Base-by-base conservation (phyloP, 2,329 filamentous ascomycete genomes). In the Bimuria novae-zelandiae region DNA sequence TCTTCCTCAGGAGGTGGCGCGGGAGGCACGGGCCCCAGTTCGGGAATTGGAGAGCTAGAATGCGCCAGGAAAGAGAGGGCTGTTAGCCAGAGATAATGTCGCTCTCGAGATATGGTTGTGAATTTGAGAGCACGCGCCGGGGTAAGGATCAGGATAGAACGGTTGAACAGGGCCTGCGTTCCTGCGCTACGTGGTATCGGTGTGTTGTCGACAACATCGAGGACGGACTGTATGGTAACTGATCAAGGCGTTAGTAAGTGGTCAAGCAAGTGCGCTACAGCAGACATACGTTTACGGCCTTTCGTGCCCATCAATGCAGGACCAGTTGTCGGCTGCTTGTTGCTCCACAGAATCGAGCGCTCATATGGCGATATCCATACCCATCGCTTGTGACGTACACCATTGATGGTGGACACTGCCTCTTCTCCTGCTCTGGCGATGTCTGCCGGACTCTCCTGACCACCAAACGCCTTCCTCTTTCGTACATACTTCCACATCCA, bases 331-430 rank as follows among this genome's bases (percentile, higher is more conserved):
- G 94, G 94, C 75, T 99, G 94, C 80, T 96, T 97, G 80, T 89
- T 96, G 75, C 93, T 97, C 94, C 94, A 99, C 74, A 99, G 90
- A 55, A 99, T 93, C 11, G 93, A 89, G 57, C 92, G 84, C 75
- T 99, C 94, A 69, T 99, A 97, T 2, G 94, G 94, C 16, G 93
- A 94, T 58, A 99, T 83, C 94, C 94, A 99, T 1, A 99, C 94
- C 94, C 94, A 99, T 72, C 94, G 84, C 77, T 92, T 97, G 73
- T 99, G 94, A 25, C 94, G 78, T 4, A 82, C 89, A 60, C 85
- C 85, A 63, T 82, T 85, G 59, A 79, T 82, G 86, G 74, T 89
- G 86, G 67, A 92, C 86, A 69, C 65, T 30, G 82, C 82, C 55
- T 81, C 83, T 60, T 82, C 84, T 21, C 79, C 81, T 27, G 73